phyloP scores from a whole-genome alignment of 208 protist species.

The Leishmania aethiopica region DNA sequence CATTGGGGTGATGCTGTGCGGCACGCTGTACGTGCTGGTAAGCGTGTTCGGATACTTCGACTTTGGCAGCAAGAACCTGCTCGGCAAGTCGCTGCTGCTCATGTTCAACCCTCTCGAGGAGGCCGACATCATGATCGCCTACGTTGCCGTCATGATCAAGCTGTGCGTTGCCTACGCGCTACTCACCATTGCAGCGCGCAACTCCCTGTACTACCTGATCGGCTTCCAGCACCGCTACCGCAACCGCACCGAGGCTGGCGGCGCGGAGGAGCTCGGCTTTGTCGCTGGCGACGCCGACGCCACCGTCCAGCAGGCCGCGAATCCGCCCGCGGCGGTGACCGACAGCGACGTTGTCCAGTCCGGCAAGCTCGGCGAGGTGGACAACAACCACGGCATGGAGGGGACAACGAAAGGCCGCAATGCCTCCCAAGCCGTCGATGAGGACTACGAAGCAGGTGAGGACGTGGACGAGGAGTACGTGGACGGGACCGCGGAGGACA shows the following conservation, averaged over 20 bases:
- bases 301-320: not conserved
- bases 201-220: conserved; percentile 64
- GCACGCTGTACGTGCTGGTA: conserved; percentile 52
- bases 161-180: conserved; percentile 62
- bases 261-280: not conserved
- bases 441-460: not conserved
- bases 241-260: conserved; percentile 3
- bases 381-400: not conserved
- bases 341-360: not conserved
- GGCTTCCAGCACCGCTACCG: conserved; percentile 47
- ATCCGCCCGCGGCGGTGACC: not conserved
- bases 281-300: not conserved
- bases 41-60: conserved; percentile 71
- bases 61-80: conserved; percentile 44
- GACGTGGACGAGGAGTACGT: not conserved
- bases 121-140: conserved; percentile 40
- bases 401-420: not conserved
- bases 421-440: not conserved
- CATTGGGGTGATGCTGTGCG: conserved; percentile 61
- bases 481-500: conserved; percentile 21
- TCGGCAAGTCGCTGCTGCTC: conserved; percentile 47
- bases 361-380: not conserved
- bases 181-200: conserved; percentile 41
- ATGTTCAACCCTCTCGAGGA: conserved; percentile 64
- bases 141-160: conserved; percentile 63